Evolutionary conservation across 176 grass and related monocot genomes (phyloP).

Genomic region (Zoysia japonica): DNA sequence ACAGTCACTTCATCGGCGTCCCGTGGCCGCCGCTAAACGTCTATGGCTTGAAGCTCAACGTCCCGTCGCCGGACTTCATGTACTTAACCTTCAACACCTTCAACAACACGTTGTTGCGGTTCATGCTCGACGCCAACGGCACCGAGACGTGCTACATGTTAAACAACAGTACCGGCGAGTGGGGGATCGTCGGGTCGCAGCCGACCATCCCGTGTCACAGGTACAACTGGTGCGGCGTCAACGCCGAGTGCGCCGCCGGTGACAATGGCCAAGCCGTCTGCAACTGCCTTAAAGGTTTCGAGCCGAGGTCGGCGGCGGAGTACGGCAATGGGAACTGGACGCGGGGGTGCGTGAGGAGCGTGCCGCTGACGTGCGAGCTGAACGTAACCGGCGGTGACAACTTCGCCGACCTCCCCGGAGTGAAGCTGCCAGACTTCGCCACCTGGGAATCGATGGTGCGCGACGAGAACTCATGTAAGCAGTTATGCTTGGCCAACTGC

Average conservation of each 20-base stretch:
- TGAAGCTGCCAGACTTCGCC: constrained; percentile 70
- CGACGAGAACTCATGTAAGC: constrained; percentile 41
- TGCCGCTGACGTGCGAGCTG: constrained; percentile 36
- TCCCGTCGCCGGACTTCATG: constrained; percentile 12
- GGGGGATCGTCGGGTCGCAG: constrained; percentile 57
- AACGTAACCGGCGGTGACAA: constrained; percentile 31
- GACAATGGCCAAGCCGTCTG: constrained; percentile 34
- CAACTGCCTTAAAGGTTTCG: constrained; percentile 54
- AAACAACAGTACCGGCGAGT: constrained; percentile 8
- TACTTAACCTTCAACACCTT: constrained; percentile 34
- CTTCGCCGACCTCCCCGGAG: constrained; percentile 49
- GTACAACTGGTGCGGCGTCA: constrained; percentile 69
- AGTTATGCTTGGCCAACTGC: constrained; percentile 59
- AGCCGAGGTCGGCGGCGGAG: constrained; percentile 41
- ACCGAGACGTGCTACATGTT: constrained; percentile 57
- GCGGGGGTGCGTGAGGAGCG: constrained; percentile 62
- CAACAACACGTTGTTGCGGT: constrained; percentile 44
- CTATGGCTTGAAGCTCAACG: constrained; percentile 49
- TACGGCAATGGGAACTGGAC: constrained; percentile 48
- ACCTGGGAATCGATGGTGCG: not conserved
- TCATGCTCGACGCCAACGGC: constrained; percentile 49
- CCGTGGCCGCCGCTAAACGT: constrained; percentile 48
- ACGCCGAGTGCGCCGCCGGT: constrained; percentile 48
- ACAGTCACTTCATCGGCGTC: constrained; percentile 40
- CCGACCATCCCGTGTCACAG: constrained; percentile 53